These are phyloP conservation scores for Penicillium sp. DNA, from an alignment of 2,329 filamentous ascomycete species.

Conservation along the genomic window DNA sequence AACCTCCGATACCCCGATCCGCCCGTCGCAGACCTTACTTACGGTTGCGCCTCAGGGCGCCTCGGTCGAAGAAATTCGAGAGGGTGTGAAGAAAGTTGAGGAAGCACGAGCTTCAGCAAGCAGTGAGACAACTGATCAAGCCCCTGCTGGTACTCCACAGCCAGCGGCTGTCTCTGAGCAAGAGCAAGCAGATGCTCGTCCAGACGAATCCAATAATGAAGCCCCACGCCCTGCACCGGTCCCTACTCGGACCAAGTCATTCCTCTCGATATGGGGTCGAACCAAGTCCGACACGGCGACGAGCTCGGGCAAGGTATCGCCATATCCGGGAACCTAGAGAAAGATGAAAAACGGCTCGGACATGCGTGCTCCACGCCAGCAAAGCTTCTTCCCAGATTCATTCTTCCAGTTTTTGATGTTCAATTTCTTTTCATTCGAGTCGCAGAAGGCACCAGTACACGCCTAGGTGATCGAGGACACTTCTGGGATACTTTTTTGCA, in stretches of 20 bases:
- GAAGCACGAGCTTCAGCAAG: constrained; percentile 26
- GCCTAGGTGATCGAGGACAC: too few species aligned
- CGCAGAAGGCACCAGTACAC: too few species aligned
- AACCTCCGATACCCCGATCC: constrained; percentile 26
- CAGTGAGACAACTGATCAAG: too few species aligned
- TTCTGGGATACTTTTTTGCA: too few species aligned
- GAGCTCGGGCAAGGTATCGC: constrained; percentile 21
- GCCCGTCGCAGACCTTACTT: constrained; percentile 31
- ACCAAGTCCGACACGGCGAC: constrained; percentile 14
- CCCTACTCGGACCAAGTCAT: constrained; percentile 29
- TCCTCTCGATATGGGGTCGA: constrained; percentile 25
- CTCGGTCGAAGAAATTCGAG: constrained; percentile 34
- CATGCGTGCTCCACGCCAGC: too few species aligned
- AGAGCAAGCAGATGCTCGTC: background rate
- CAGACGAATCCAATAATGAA: constrained; percentile 1
- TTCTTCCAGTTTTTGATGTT: too few species aligned
- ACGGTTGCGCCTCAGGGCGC: constrained; percentile 40
- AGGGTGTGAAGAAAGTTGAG: constrained; percentile 37
- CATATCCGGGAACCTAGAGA: constrained; percentile 34
- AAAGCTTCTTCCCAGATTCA: too few species aligned
- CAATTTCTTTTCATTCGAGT: too few species aligned
- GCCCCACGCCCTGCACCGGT: constrained; percentile 9
- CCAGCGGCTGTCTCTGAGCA: constrained; percentile 1
- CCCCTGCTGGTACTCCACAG: too few species aligned
- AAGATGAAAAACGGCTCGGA: background rate